Evolutionary conservation across 306 rosid genomes (phyloP), one percentile per base, ranked within the genome.

Genomic region (Quercus ilex): DNA sequence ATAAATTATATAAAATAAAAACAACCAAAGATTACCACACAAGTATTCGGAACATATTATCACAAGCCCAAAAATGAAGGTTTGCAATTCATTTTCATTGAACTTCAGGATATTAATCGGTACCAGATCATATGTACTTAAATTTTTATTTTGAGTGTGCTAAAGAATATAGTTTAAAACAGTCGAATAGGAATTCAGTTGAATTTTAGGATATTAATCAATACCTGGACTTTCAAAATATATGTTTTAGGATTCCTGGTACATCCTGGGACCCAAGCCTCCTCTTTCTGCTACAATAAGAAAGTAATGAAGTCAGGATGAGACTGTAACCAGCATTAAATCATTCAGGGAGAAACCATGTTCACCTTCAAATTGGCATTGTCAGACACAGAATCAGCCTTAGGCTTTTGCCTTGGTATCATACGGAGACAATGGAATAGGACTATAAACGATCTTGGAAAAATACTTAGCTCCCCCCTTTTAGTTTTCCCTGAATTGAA

Each of bases 381-480:
- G 56, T 85, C 94, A 74, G 6, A 33, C 1, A 5, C 35, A 31
- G 91, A 88, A 41, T 79, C 89, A 55, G 88, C 84, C 1, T 78
- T 91, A 65, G 89, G 78, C 77, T 90, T 91, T 83, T 89, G 97
- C 75, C 91, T 91, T 30, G 98, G 97, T 90, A 93, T 74, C 98
- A 91, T 93, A 80, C 85, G 98, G 57, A 93, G 85, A 82, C 97
- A 90, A 85, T 90, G 92, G 55, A 92, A 90, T 73, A 93, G 85
- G 74, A 86, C 84, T 31, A 83, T 69, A 78, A 91, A 88, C 41
- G 88, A 85, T 82, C 78, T 87, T 53, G 95, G 97, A 72, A 93
- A 93, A 71, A 93, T 90, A 86, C 97, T 93, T 19, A 91, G 89
- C 83, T 93, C 97, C 74, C 98, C 98, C 71, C 86, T 93, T 82